Conservation (phyloP, 768 basidiomycete genomes). For the Tricholoma sp. region DNA sequence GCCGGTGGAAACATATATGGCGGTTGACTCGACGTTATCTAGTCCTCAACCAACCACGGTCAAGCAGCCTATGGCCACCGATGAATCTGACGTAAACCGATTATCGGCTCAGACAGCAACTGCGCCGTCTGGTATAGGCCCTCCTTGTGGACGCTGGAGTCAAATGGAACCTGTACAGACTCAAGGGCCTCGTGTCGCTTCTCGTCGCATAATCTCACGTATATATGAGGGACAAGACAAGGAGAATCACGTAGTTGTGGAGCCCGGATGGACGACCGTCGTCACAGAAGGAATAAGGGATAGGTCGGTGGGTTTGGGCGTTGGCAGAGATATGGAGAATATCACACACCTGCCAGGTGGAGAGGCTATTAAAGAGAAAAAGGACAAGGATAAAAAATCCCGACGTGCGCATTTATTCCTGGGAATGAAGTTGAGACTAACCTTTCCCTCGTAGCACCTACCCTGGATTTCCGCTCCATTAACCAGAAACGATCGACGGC, state of each 20-base stretch:
- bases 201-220: conserved; percentile 12
- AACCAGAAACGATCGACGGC: conserved; percentile 43
- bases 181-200: not conserved
- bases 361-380: conserved; percentile 28
- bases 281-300: conserved; percentile 26
- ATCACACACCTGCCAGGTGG: conserved; percentile 31
- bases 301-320: conserved; percentile 27
- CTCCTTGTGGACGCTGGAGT: not conserved
- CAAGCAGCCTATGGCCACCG: not conserved
- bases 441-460: conserved; percentile 38
- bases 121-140: not conserved
- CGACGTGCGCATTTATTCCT: conserved; percentile 39
- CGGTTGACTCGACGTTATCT: not conserved
- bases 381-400: conserved; percentile 46
- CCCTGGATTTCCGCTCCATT: conserved; percentile 46
- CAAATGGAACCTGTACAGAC: not conserved
- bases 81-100: not conserved
- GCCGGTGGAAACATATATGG: conserved; percentile 5
- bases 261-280: conserved; percentile 37
- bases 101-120: not conserved
- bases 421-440: not conserved
- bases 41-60: not conserved
- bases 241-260: conserved; percentile 34
- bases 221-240: conserved; percentile 29
- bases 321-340: conserved; percentile 37